Evolutionary conservation across 306 rosid genomes (phyloP), one percentile per base, ranked within the genome.

Genomic region (Cicer cuneatum): DNA sequence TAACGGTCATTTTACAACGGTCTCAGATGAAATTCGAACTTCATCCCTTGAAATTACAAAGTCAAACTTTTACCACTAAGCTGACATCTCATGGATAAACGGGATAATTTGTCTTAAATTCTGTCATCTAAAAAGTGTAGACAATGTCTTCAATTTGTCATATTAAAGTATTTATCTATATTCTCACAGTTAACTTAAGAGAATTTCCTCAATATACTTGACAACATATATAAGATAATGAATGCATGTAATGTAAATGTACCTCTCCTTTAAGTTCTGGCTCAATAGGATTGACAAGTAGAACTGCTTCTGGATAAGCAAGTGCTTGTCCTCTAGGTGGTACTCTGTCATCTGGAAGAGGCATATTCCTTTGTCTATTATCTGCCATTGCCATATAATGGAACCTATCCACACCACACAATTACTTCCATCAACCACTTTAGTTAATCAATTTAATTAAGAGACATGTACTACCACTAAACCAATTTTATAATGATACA

Each of bases 351-450:
- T 87, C 94, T 6, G 97, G 97, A 60, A 91, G 91, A 21, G 98
- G 98, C 98, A 93, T 88, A 77, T 62, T 73, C 64, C 98, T 89
- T 58, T 88, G 97, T 73, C 96, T 87, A 74, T 91, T 84, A 75
- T 91, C 98, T 7, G 91, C 98, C 83, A 93, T 72, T n/a, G 90
- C 94, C 98, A 93, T 93, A 65, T 89, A 93, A 46, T 84, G 98
- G 78, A 93, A 93, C 93, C 98, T 93, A 57, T 37, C 66, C 62
- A 48, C 46, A 61, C 58, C 43, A 65, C 61, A 10, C 42, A 37
- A 12, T 16, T 37, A 66, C 7, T 65, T 38, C 15, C 5, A 63
- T 42, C 40, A 24, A 29, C 14, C 2, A 57, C n/a, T 21, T 56
- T 12, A 42, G 16, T 15, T 54, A 53, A 16, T n/a, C 37, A 45